phyloP scores from a whole-genome alignment of 116 monocot species.

The Posidonia oceanica region DNA sequence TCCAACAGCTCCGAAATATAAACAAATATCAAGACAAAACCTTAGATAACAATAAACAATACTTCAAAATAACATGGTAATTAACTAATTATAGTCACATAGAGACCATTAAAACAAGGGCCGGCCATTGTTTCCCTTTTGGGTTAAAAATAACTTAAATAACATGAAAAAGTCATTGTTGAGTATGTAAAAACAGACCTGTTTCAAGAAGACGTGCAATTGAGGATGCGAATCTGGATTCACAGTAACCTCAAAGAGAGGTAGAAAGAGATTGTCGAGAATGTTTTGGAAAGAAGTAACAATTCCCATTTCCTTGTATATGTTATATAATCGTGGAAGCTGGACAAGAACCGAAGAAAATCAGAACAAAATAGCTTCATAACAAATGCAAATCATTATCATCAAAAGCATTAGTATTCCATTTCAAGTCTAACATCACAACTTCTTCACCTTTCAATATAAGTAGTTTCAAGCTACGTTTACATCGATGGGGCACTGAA shows the following conservation, averaged over 20 bases:
- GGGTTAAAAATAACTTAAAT: neutral
- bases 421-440: too few species aligned
- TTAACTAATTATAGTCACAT: too few species aligned
- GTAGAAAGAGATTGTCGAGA: slow-evolving; percentile 96
- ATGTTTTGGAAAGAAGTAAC: slow-evolving; percentile 97
- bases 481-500: too few species aligned
- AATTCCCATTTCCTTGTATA: slow-evolving; percentile 99
- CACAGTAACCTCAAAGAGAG: slow-evolving; percentile 96
- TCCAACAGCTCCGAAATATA: too few species aligned
- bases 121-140: too few species aligned
- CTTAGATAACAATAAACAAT: too few species aligned
- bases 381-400: neutral
- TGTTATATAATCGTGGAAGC: slow-evolving; percentile 91
- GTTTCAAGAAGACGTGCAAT: slow-evolving; percentile 84
- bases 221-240: slow-evolving; percentile 97
- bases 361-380: neutral
- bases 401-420: too few species aligned
- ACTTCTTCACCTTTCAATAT: too few species aligned
- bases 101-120: too few species aligned
- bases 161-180: neutral
- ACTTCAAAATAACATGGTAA: too few species aligned
- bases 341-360: slow-evolving; percentile 20
- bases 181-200: slow-evolving; percentile 31
- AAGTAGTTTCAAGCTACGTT: too few species aligned
- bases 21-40: too few species aligned